Evolutionary conservation across 1,139 yeast genomes (phyloP).

Genomic region (Suhomyces guaymorum): DNA sequence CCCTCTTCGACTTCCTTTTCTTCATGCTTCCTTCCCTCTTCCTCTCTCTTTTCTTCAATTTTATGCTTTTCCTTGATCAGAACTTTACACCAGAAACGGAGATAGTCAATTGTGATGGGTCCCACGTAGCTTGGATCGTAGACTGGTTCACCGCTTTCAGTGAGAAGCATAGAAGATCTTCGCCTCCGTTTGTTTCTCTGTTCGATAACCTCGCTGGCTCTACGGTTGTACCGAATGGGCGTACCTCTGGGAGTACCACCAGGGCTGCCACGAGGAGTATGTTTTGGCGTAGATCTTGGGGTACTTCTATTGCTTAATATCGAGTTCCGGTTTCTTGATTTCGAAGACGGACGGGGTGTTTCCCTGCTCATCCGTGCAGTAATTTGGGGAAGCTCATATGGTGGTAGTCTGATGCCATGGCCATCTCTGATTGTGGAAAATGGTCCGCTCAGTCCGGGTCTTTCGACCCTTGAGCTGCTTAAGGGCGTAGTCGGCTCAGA

Average conservation of each 20-base stretch:
- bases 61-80: constrained; percentile 28
- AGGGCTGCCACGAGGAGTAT: constrained; percentile 11
- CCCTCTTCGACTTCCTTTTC: too few species aligned
- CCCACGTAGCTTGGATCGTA: constrained; percentile 39
- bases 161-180: constrained; percentile 34
- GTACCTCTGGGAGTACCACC: constrained; percentile 11
- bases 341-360: constrained; percentile 8
- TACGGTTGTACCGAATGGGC: constrained; percentile 8
- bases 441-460: constrained; percentile 10
- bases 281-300: constrained; percentile 11
- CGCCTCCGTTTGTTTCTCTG: constrained; percentile 22
- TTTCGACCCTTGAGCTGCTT: constrained; percentile 9
- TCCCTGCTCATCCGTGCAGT: constrained; percentile 17
- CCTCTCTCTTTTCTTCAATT: too few species aligned
- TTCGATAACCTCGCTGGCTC: constrained; percentile 15
- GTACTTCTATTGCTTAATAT: constrained; percentile 2
- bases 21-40: too few species aligned
- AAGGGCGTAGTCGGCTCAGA: constrained; percentile 37
- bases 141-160: constrained; percentile 24
- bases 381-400: constrained; percentile 27
- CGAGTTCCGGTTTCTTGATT: constrained; percentile 10
- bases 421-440: constrained; percentile 10
- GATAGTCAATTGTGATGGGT: constrained; percentile 41
- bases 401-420: constrained; percentile 23
- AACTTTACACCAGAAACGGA: constrained; percentile 38